These are phyloP conservation scores for Dactylis glomerata DNA, from an alignment of 176 grass and related monocot species.

Conservation along the genomic window DNA sequence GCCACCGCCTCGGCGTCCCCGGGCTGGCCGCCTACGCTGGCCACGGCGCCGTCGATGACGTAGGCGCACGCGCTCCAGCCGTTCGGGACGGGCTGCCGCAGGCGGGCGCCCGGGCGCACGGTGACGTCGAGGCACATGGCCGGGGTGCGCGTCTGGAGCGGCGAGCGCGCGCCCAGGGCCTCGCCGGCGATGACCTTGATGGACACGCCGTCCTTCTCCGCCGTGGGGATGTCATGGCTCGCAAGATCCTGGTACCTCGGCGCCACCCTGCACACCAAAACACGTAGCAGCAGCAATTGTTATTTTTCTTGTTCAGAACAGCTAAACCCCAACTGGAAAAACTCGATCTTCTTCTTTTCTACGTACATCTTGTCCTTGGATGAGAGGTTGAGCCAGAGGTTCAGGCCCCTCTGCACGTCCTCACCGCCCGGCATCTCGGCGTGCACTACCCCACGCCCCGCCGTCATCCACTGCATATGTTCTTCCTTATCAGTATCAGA, in stretches of 20 bases:
- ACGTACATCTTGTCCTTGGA: constrained; percentile 79
- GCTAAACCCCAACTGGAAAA: too few relatives aligned
- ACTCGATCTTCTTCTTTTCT: too few relatives aligned
- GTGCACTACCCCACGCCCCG: constrained; percentile 90
- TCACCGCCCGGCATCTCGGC: constrained; percentile 71
- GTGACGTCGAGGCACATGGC: constrained; percentile 76
- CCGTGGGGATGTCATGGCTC: constrained; percentile 56
- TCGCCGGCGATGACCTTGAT: constrained; percentile 84
- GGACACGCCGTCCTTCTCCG: constrained; percentile 49
- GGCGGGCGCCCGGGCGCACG: constrained; percentile 39
- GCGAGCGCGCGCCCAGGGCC: constrained; percentile 51
- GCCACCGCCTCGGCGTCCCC: background rate
- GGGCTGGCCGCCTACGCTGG: constrained; percentile 23
- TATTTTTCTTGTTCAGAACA: too few relatives aligned
- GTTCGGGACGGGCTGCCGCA: constrained; percentile 44
- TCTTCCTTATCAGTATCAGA: too few relatives aligned
- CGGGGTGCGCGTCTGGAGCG: constrained; percentile 60
- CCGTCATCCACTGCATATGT: constrained; percentile 68
- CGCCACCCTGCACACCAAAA: constrained; percentile 48
- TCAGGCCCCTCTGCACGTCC: constrained; percentile 66
- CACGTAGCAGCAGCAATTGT: too few relatives aligned
- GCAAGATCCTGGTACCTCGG: constrained; percentile 76
- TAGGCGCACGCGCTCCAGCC: constrained; percentile 71
- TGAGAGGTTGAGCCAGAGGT: constrained; percentile 84
- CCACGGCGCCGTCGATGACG: constrained; percentile 62